phyloP scores from a whole-genome alignment of 2,329 filamentous ascomycete species.

The Pseudogymnoascus sp. region DNA sequence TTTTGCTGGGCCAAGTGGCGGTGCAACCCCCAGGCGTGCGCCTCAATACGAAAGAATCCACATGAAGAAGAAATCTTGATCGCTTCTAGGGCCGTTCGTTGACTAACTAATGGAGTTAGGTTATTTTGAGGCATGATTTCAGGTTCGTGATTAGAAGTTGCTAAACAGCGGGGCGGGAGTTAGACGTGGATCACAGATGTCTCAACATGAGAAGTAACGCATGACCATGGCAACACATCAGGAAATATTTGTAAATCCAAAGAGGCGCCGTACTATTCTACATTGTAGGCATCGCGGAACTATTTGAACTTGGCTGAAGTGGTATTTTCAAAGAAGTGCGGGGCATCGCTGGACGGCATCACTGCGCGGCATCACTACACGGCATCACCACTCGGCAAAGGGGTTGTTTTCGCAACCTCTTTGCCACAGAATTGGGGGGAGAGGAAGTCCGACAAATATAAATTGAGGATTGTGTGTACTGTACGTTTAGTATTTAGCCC shows the following conservation, averaged over 20 bases:
- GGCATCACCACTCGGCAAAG: not conserved
- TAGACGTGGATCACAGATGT: not conserved
- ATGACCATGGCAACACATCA: not conserved
- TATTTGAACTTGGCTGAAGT: not conserved
- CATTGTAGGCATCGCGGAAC: not conserved
- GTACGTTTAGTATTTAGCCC: not conserved
- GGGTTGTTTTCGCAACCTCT: not conserved
- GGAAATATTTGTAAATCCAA: not conserved
- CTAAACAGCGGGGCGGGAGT: not conserved
- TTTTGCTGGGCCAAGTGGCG: not conserved
- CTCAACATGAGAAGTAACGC: not conserved
- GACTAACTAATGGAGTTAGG: not conserved
- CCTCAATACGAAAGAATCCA: not conserved
- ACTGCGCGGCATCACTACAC: not conserved
- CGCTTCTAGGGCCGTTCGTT: not conserved
- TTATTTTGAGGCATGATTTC: conserved; percentile 1
- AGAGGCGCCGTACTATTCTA: not conserved
- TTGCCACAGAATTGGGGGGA: not conserved
- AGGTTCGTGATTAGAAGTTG: conserved; percentile 1
- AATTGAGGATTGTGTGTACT: not conserved
- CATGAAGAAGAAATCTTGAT: not conserved
- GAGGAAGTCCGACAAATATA: not conserved
- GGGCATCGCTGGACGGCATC: not conserved
- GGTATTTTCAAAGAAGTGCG: not conserved
- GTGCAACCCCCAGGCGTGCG: not conserved